Evolutionary conservation across 2,329 filamentous ascomycete species (phyloP).

Genomic region (Corynespora cassiicola): DNA sequence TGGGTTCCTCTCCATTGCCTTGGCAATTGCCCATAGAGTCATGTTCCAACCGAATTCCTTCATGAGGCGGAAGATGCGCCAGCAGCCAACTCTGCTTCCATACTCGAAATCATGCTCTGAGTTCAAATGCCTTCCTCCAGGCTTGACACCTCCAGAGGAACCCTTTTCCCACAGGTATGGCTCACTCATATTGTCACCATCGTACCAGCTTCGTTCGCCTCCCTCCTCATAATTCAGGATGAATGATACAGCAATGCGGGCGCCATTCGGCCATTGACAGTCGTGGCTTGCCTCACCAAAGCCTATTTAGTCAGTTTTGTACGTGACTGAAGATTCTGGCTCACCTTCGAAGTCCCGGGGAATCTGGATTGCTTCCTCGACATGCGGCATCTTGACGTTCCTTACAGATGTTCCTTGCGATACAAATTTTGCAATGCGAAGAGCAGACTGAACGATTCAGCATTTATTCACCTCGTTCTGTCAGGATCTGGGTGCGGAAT

Average conservation of each 20-base stretch:
- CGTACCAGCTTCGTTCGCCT: conserved; percentile 21
- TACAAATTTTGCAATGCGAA: too few species aligned
- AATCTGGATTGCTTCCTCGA: conserved; percentile 43
- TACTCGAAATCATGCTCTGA: conserved; percentile 58
- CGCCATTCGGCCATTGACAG: conserved; percentile 39
- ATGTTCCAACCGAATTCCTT: conserved; percentile 55
- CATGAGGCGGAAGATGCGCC: conserved; percentile 57
- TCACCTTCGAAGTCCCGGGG: conserved; percentile 46
- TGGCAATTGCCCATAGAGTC: conserved; percentile 56
- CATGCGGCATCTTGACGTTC: conserved; percentile 29
- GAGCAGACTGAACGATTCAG: too few species aligned
- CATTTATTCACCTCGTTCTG: conserved; percentile 1
- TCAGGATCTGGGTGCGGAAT: not conserved
- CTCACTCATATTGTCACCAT: conserved; percentile 26
- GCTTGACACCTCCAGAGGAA: conserved; percentile 26
- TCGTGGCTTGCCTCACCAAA: conserved; percentile 36
- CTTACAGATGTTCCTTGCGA: too few species aligned
- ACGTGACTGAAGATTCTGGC: not conserved
- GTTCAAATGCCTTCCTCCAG: conserved; percentile 46
- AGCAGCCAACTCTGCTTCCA: conserved; percentile 54
- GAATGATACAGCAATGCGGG: conserved; percentile 40
- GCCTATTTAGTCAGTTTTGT: conserved; percentile 11
- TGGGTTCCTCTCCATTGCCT: conserved; percentile 55
- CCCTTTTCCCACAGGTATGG: conserved; percentile 47
- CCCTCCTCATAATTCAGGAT: conserved; percentile 30